phyloP scores from a whole-genome alignment of 306 rosid species.

The Dalbergia oliveri region DNA sequence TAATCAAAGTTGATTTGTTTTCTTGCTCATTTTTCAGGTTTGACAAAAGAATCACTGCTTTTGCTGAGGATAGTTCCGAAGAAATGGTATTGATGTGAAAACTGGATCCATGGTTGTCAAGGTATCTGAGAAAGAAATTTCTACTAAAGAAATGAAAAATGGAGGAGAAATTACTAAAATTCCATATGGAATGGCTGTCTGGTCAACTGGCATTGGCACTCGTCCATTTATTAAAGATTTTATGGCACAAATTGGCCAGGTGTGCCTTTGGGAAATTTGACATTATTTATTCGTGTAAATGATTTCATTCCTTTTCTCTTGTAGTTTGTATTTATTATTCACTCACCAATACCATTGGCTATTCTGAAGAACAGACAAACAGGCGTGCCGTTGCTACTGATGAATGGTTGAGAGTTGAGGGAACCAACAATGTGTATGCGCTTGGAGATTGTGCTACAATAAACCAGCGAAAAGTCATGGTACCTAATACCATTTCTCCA shows the following conservation, averaged over 20 bases:
- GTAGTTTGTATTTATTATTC: slow-evolving; percentile 19
- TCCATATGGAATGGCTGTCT: slow-evolving; percentile 97
- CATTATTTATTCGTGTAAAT: slow-evolving; percentile 17
- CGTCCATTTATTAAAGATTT: slow-evolving; percentile 89
- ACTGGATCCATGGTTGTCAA: slow-evolving; percentile 96
- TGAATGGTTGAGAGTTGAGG: slow-evolving; percentile 97
- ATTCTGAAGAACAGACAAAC: slow-evolving; percentile 68
- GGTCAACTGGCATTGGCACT: slow-evolving; percentile 98
- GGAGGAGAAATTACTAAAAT: slow-evolving; percentile 71
- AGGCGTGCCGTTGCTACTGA: slow-evolving; percentile 95
- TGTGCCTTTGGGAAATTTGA: slow-evolving; percentile 50
- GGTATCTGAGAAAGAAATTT: slow-evolving; percentile 82
- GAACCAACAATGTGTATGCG: slow-evolving; percentile 79
- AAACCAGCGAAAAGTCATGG: slow-evolving; percentile 98
- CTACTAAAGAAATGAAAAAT: slow-evolving; percentile 86
- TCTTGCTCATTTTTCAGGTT: slow-evolving; percentile 67
- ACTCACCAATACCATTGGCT: slow-evolving; percentile 27
- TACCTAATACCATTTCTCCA: slow-evolving; percentile 46
- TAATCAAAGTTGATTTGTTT: not conserved
- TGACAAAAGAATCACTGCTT: slow-evolving; percentile 93
- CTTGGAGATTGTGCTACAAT: slow-evolving; percentile 97
- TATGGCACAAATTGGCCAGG: slow-evolving; percentile 96
- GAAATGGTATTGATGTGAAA: slow-evolving; percentile 90
- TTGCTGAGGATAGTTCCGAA: slow-evolving; percentile 85
- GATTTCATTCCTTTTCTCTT: slow-evolving; percentile 23